A percentile compares a stretch with the other conserved stretches of the same genome.
These are phyloP conservation scores for Tetracladium maxilliforme DNA, from an alignment of 2,329 filamentous ascomycete species.

Conservation along the genomic window DNA sequence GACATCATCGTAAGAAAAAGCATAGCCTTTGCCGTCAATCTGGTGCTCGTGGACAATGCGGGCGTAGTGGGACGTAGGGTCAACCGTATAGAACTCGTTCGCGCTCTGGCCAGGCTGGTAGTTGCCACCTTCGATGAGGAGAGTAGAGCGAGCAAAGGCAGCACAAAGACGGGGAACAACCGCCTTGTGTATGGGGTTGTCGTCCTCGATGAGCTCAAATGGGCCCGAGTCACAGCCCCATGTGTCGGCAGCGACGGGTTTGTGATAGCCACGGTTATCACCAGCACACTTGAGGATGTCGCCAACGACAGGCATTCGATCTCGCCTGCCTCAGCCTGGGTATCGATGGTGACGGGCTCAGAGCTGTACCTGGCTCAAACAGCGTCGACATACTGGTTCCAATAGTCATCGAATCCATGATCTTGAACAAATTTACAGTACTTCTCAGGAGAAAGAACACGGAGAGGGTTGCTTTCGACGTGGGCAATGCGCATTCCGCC, in stretches of 20 bases:
- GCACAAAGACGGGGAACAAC: slow-evolving; percentile 62
- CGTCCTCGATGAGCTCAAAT: slow-evolving; percentile 30
- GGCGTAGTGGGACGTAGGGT: slow-evolving; percentile 51
- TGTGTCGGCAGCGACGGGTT: no score
- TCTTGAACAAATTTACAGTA: slow-evolving; percentile 18
- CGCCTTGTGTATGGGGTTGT: slow-evolving; percentile 34
- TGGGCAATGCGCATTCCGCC: no score
- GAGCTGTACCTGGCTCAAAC: slow-evolving; percentile 24
- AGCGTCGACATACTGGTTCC: slow-evolving; percentile 25
- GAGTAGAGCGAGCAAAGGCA: slow-evolving; percentile 59
- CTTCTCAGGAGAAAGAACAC: slow-evolving; percentile 26
- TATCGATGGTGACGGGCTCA: slow-evolving; percentile 41
- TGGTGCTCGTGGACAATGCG: slow-evolving; percentile 47
- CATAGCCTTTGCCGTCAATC: slow-evolving; percentile 47
- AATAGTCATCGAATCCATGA: slow-evolving; percentile 25
- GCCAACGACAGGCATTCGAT: slow-evolving; percentile 24
- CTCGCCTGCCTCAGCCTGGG: slow-evolving; percentile 42
- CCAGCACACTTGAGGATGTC: slow-evolving; percentile 39
- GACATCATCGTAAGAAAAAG: slow-evolving; percentile 61
- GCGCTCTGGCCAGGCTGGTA: slow-evolving; percentile 37
- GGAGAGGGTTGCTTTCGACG: slow-evolving; percentile 16
- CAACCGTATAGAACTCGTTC: slow-evolving; percentile 33
- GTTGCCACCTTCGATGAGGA: slow-evolving; percentile 34
- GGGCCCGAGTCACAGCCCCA: slow-evolving; percentile 35
- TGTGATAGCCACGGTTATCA: no score